Evolutionary conservation across 257 asterid species (phyloP).

Genomic region (Paraleonurus japonicus): DNA sequence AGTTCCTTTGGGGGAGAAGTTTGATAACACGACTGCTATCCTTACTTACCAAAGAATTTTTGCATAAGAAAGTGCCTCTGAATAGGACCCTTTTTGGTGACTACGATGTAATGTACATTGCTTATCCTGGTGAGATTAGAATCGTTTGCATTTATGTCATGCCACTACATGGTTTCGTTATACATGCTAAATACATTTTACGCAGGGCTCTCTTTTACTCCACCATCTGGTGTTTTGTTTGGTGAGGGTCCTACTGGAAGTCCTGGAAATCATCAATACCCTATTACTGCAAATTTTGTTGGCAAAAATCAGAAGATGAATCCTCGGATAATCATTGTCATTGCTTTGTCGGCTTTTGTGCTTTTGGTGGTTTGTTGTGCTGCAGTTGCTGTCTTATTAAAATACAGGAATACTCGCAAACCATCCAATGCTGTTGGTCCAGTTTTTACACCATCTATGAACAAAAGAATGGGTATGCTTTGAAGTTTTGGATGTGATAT

Average conservation of each 20-base stretch:
- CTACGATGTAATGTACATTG: slow-evolving; percentile 58
- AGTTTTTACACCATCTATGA: slow-evolving; percentile 51
- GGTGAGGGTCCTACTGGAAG: slow-evolving; percentile 80
- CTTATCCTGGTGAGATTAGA: slow-evolving; percentile 75
- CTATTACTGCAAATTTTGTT: slow-evolving; percentile 67
- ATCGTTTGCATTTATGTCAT: slow-evolving; percentile 8
- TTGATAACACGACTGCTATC: slow-evolving; percentile 87
- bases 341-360: slow-evolving; percentile 77
- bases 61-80: slow-evolving; percentile 80
- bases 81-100: slow-evolving; percentile 88
- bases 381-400: slow-evolving; percentile 61
- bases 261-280: slow-evolving; percentile 69
- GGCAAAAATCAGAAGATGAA: slow-evolving; percentile 68
- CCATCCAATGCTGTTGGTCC: slow-evolving; percentile 88
- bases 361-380: slow-evolving; percentile 77
- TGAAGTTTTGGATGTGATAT: not conserved
- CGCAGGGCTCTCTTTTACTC: slow-evolving; percentile 83
- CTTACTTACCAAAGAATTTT: slow-evolving; percentile 80
- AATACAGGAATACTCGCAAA: slow-evolving; percentile 65
- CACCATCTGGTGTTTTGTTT: slow-evolving; percentile 52
- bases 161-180: slow-evolving; percentile 1
- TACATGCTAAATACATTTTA: slow-evolving; percentile 26
- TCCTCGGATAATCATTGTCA: slow-evolving; percentile 65
- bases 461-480: slow-evolving; percentile 79
- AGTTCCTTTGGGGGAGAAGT: slow-evolving; percentile 91